These are phyloP conservation scores for Penicillium sp. DNA, from an alignment of 2,329 filamentous ascomycete genomes.

Conservation along the genomic window DNA sequence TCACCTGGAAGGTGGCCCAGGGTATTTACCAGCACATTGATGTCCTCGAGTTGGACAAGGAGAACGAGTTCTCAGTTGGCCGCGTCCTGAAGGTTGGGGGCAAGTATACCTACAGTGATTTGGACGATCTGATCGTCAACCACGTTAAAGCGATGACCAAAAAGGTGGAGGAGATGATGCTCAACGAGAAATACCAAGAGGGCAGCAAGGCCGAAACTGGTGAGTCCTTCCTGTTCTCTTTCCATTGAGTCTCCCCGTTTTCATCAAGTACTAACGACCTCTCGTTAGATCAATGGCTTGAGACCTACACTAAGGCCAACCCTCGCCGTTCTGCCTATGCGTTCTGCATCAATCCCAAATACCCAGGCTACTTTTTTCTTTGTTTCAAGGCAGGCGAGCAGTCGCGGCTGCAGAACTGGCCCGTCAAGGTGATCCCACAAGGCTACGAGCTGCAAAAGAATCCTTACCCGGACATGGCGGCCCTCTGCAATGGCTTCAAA, in stretches of 20 bases:
- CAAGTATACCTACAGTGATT: conserved; percentile 88
- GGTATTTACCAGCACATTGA: conserved; percentile 97
- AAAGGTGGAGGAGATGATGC: conserved; percentile 95
- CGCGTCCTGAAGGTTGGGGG: conserved; percentile 79
- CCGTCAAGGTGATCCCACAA: conserved; percentile 86
- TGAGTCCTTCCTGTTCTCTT: conserved; percentile 51
- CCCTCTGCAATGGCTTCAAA: conserved; percentile 97
- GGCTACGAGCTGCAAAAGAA: conserved; percentile 88
- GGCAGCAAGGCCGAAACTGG: conserved; percentile 77
- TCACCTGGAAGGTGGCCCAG: conserved; percentile 98
- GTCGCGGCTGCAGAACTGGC: conserved; percentile 72
- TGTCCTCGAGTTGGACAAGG: conserved; percentile 93
- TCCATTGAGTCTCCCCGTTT: not conserved
- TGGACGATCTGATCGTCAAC: conserved; percentile 94
- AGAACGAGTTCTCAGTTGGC: conserved; percentile 93
- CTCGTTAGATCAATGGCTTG: conserved; percentile 81
- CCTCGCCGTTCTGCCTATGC: conserved; percentile 89
- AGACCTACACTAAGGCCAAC: conserved; percentile 93
- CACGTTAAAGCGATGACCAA: conserved; percentile 97
- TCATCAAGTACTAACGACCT: conserved; percentile 5
- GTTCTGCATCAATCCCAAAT: conserved; percentile 89
- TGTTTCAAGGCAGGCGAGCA: conserved; percentile 89
- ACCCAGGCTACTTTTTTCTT: conserved; percentile 90
- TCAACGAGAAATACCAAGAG: conserved; percentile 88
- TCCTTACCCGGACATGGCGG: conserved; percentile 90